phyloP scores from a whole-genome alignment of 306 rosid genomes.

The Purshia tridentata region DNA sequence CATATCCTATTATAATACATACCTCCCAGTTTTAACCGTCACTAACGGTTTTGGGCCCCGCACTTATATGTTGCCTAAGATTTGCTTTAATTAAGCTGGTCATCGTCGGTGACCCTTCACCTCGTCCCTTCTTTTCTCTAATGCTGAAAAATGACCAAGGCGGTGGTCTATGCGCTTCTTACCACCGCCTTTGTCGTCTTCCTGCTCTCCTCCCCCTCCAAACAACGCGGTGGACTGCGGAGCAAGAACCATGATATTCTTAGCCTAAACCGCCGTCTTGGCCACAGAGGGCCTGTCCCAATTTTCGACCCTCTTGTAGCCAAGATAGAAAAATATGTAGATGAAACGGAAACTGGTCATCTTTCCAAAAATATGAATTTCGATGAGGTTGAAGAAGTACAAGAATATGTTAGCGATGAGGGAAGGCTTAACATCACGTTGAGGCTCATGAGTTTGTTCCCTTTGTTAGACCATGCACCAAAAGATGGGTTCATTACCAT shows the following conservation, averaged over 20 bases:
- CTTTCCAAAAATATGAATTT: not conserved
- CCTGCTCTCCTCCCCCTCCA: slow-evolving; percentile 28
- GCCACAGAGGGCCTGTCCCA: slow-evolving; percentile 32
- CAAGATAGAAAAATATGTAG: slow-evolving; percentile 26
- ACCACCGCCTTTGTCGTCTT: slow-evolving; percentile 58
- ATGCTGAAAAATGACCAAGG: slow-evolving; percentile 54
- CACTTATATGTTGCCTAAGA: not conserved
- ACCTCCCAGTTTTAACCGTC: slow-evolving; percentile 34
- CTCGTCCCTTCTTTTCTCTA: not conserved
- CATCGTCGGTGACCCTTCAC: too few relatives aligned
- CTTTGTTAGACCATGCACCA: slow-evolving; percentile 58
- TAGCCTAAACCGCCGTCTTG: slow-evolving; percentile 50
- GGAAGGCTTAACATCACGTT: slow-evolving; percentile 58
- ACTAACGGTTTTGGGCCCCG: slow-evolving; percentile 36
- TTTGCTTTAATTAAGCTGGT: not conserved
- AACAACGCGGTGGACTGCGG: not conserved
- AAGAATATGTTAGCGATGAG: slow-evolving; percentile 29
- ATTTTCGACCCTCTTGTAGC: slow-evolving; percentile 51
- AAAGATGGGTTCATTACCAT: slow-evolving; percentile 46
- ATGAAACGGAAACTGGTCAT: too few relatives aligned
- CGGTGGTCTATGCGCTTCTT: slow-evolving; percentile 52
- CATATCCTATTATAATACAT: not conserved
- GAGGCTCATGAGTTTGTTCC: slow-evolving; percentile 62
- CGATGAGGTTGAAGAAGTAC: slow-evolving; percentile 28
- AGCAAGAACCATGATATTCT: not conserved